These are phyloP conservation scores for Aspergillus hiratsukae DNA, from an alignment of 2,329 filamentous ascomycete genomes.

Conservation along the genomic window DNA sequence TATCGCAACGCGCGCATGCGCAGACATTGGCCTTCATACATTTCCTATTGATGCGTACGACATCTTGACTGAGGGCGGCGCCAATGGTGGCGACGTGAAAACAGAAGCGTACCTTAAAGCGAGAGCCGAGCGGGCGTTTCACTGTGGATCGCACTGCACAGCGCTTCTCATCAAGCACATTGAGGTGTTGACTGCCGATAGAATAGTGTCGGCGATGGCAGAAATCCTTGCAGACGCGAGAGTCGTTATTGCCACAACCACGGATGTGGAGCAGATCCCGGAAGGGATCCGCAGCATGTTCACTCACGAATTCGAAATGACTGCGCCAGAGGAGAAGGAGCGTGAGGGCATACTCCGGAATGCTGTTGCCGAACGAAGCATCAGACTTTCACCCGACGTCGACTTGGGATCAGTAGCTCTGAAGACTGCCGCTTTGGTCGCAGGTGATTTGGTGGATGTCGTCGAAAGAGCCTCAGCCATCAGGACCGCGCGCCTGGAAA, in stretches of 20 bases:
- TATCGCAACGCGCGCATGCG: conserved; percentile 69
- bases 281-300: conserved; percentile 87
- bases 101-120: conserved; percentile 87
- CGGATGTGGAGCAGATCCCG: conserved; percentile 89
- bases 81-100: conserved; percentile 85
- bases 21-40: conserved; percentile 83
- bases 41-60: conserved; percentile 91
- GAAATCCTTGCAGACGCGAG: conserved; percentile 75
- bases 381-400: conserved; percentile 76
- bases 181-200: conserved; percentile 84
- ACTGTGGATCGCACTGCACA: conserved; percentile 79
- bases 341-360: conserved; percentile 79
- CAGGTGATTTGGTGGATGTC: conserved; percentile 89
- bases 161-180: conserved; percentile 83
- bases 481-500: conserved; percentile 68
- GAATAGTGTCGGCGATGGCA: conserved; percentile 79
- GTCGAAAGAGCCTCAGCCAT: conserved; percentile 84
- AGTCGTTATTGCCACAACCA: conserved; percentile 88
- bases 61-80: conserved; percentile 84
- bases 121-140: conserved; percentile 80
- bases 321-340: conserved; percentile 85
- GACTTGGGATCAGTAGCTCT: conserved; percentile 81
- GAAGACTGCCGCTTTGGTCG: conserved; percentile 92
- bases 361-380: conserved; percentile 69
- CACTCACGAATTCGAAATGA: conserved; percentile 92